Percentiles rank a stretch among this genome's conserved stretches.
phyloP scores from a whole-genome alignment of 805 yeast species.

The Saccharomycopsis sp. region DNA sequence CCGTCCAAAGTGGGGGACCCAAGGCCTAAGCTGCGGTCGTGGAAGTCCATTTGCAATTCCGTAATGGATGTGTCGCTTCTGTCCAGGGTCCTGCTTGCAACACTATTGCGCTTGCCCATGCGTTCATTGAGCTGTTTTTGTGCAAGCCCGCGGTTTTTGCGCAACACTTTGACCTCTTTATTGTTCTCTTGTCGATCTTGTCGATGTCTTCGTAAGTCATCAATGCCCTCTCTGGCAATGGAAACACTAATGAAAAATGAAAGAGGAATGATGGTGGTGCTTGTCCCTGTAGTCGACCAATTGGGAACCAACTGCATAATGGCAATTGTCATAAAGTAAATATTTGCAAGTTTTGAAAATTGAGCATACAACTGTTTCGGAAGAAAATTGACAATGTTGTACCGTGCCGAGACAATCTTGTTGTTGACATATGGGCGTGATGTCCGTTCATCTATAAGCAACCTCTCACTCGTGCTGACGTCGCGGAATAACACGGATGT shows the following conservation, averaged over 20 bases:
- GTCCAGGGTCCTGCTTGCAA: conserved; percentile 9
- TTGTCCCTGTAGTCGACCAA: conserved; percentile 96
- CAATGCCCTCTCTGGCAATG: conserved; percentile 86
- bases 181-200: conserved; percentile 82
- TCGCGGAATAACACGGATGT: no score
- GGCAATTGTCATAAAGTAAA: conserved; percentile 83
- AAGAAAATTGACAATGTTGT: conserved; percentile 67
- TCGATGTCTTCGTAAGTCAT: conserved; percentile 80
- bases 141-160: conserved; percentile 6
- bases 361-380: conserved; percentile 88
- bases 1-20: conserved; percentile 63
- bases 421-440: conserved; percentile 43
- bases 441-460: conserved; percentile 17
- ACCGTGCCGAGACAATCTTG: conserved; percentile 76
- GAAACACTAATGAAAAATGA: conserved; percentile 81
- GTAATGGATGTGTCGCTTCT: conserved; percentile 9
- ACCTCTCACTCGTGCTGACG: neutral
- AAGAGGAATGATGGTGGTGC: conserved; percentile 87
- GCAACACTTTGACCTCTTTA: conserved; percentile 25
- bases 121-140: conserved; percentile 13
- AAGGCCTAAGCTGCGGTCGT: conserved; percentile 64
- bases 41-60: conserved; percentile 7
- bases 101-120: conserved; percentile 6
- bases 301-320: conserved; percentile 92
- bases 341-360: conserved; percentile 85